Conservation (phyloP, 768 basidiomycete species). For the Hypsizygus marmoreus region DNA sequence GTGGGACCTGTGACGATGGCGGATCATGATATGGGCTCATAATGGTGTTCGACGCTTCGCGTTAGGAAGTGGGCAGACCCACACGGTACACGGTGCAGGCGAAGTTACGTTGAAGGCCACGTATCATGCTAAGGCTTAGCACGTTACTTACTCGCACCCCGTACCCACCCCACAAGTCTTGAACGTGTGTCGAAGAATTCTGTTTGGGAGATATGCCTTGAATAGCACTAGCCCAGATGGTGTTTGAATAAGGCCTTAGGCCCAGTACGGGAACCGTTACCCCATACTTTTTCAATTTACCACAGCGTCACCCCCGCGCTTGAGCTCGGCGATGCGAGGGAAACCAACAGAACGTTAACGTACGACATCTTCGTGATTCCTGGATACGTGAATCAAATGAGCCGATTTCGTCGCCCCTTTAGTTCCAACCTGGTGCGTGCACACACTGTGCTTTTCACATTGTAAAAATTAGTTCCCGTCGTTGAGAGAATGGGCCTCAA, state of each 20-base stretch:
- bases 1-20: background rate
- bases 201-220: too few species aligned
- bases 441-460: background rate
- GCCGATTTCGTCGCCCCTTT: background rate
- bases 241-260: too few species aligned
- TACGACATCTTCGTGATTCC: too few species aligned
- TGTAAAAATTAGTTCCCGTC: too few species aligned
- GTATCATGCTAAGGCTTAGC: background rate
- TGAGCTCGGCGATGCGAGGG: background rate
- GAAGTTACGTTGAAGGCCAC: background rate
- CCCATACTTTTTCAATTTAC: background rate
- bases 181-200: too few species aligned
- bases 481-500: background rate
- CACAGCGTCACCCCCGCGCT: too few species aligned
- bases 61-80: background rate
- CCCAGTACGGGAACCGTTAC: background rate
- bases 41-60: background rate
- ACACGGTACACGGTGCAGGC: background rate
- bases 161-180: too few species aligned
- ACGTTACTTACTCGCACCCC: too few species aligned
- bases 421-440: too few species aligned
- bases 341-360: too few species aligned
- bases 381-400: background rate
- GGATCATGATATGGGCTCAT: slow-evolving; percentile 1
- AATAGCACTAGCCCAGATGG: too few species aligned